These are phyloP conservation scores for Boletus speciosus DNA, from an alignment of 768 basidiomycete species.

Conservation along the genomic window DNA sequence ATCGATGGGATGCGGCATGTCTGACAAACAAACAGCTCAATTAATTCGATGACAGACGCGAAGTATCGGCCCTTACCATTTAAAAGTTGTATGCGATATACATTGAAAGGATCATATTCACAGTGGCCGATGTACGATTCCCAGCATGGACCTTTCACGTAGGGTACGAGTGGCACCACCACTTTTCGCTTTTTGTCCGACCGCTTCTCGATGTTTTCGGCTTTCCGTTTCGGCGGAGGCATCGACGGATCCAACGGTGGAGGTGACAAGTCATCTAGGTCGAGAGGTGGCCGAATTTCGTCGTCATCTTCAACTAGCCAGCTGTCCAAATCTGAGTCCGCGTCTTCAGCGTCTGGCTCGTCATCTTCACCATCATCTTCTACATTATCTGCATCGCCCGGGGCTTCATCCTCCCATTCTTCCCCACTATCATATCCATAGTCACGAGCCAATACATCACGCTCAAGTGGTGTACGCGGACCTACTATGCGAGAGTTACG, in stretches of 20 bases:
- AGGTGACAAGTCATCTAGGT: slow-evolving; percentile 36
- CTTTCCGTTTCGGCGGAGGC: slow-evolving; percentile 62
- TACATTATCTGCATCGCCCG: slow-evolving; percentile 73
- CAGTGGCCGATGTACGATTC: slow-evolving; percentile 66
- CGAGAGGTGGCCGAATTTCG: slow-evolving; percentile 48
- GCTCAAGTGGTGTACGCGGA: slow-evolving; percentile 77
- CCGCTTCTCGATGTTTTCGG: slow-evolving; percentile 44
- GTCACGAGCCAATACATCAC: slow-evolving; percentile 74
- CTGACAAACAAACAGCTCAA: slow-evolving; percentile 35
- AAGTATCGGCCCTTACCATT: slow-evolving; percentile 58
- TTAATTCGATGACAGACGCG: slow-evolving; percentile 2
- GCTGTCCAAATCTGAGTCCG: slow-evolving; percentile 39
- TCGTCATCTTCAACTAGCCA: slow-evolving; percentile 65
- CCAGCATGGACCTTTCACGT: slow-evolving; percentile 80
- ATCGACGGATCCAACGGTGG: slow-evolving; percentile 32
- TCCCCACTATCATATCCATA: slow-evolving; percentile 93
- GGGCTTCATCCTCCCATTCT: slow-evolving; percentile 92
- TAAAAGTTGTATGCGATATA: slow-evolving; percentile 75
- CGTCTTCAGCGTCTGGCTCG: slow-evolving; percentile 56
- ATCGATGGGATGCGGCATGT: slow-evolving; percentile 68
- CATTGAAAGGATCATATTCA: slow-evolving; percentile 64
- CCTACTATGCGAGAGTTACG: slow-evolving; percentile 74
- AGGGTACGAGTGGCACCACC: slow-evolving; percentile 76
- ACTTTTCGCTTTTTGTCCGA: slow-evolving; percentile 69
- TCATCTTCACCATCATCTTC: slow-evolving; percentile 60